These are phyloP conservation scores for Linum lewisii DNA, from an alignment of 345 rosid species.

Conservation along the genomic window DNA sequence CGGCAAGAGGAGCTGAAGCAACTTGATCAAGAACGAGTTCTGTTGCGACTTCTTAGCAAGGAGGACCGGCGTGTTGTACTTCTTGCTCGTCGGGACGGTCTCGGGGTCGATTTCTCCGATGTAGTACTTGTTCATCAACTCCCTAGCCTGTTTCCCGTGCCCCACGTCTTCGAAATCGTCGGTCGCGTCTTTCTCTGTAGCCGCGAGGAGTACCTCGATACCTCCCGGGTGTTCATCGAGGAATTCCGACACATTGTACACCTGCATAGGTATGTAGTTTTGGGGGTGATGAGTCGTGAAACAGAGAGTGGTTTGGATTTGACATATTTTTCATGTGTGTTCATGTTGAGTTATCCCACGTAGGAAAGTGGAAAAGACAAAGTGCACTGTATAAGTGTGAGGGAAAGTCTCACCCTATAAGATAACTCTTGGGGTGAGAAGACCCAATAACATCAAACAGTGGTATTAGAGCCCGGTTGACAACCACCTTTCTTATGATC, in stretches of 20 bases:
- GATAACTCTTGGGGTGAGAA: too few relatives aligned
- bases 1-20: not conserved
- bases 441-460: too few relatives aligned
- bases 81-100: not conserved
- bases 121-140: not conserved
- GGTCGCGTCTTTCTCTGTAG: not conserved
- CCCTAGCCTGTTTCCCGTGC: not conserved
- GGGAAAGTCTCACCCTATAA: too few relatives aligned
- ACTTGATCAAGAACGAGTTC: not conserved
- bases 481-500: too few relatives aligned
- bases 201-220: not conserved
- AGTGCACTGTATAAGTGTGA: too few relatives aligned
- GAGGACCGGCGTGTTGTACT: not conserved
- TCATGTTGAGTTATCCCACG: too few relatives aligned
- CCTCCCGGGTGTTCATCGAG: not conserved
- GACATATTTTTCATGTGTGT: too few relatives aligned
- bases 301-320: too few relatives aligned
- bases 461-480: too few relatives aligned
- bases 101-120: not conserved
- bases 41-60: not conserved
- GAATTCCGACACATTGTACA: not conserved
- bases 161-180: not conserved
- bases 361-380: too few relatives aligned
- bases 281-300: too few relatives aligned
- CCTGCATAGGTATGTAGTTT: too few relatives aligned